Conservation (phyloP, 179 eudicot genomes). For the Corrigiola litoralis region DNA sequence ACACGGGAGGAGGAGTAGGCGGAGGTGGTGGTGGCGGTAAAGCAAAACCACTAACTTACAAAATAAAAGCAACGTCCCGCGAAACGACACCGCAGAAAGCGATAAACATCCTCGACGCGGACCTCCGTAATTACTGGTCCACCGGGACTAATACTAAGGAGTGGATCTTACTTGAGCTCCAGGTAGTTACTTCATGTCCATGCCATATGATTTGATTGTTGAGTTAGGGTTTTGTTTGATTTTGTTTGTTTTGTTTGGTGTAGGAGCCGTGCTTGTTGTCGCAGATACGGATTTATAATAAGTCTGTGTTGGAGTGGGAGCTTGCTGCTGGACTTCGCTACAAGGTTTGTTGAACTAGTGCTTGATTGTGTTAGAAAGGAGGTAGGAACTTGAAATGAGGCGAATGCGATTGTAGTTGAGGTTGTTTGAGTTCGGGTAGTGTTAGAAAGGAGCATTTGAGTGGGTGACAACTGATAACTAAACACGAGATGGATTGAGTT, state of each 20-base stretch:
- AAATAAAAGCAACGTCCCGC: slow-evolving; percentile 72
- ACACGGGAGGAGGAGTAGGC: slow-evolving; percentile 52
- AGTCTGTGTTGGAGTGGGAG: slow-evolving; percentile 92
- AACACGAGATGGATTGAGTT: too few relatives aligned
- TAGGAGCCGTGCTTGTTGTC: slow-evolving; percentile 83
- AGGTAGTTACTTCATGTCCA: slow-evolving; percentile 22
- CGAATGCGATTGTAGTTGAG: too few relatives aligned
- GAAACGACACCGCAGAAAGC: slow-evolving; percentile 74
- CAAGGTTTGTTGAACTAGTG: slow-evolving; percentile 45
- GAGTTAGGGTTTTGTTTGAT: not conserved
- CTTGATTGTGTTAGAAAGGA: not conserved
- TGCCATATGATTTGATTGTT: not conserved
- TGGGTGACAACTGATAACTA: too few relatives aligned
- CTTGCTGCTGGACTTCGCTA: slow-evolving; percentile 75
- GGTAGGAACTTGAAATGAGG: too few relatives aligned
- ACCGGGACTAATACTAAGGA: slow-evolving; percentile 78
- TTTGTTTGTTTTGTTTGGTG: slow-evolving; percentile 9
- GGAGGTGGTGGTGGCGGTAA: too few relatives aligned
- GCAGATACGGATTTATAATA: slow-evolving; percentile 68
- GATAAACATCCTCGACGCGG: slow-evolving; percentile 48
- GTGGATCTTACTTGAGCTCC: slow-evolving; percentile 81
- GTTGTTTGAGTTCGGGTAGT: too few relatives aligned
- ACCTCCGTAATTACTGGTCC: slow-evolving; percentile 79
- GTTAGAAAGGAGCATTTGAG: too few relatives aligned
- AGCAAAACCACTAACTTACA: slow-evolving; percentile 57